Evolutionary conservation across 208 protist genomes (phyloP), one percentile per base, ranked within the genome.

Genomic region (Trypanosoma conorhini): DNA sequence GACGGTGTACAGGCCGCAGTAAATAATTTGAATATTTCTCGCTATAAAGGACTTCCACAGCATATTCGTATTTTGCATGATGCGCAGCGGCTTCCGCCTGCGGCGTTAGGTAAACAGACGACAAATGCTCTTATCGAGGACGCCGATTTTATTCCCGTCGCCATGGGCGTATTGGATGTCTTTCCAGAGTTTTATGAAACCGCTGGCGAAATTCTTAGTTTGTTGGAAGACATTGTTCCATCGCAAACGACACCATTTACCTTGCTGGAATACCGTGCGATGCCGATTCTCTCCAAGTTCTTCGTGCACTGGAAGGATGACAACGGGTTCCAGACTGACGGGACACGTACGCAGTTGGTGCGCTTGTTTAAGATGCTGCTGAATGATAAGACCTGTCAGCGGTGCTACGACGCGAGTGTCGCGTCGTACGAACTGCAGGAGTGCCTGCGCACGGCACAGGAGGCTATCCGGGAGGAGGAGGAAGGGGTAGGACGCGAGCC

Each of bases 161-260:
- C 87, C 0, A 81, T 96, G 74, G 91, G 91, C 46, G 59, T 96
- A 19, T 31, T 96, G 2, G 91, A 96, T 42, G 80, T 81, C 33
- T 96, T 94, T 67, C 91, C 91, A 0, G 88, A 96, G 80, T 96
- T 81, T 77, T 96, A 94, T 67, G 91, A 93, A 67, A 82, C 83
- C 22, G 76, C 79, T 0, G 69, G 81, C 15, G 88, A 92, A 33
- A 40, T 96, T 46, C 68, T 96, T 22, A 69, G 64, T 31, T 64
- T 93, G 4, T 22, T 93, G 33, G 67, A 62, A 28, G 76, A 85
- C 24, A 66, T 96, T 51, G 86, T 92, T 28, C 88, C 91, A 15
- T 79, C 62, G 22, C 57, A 85, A 58, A 80, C 91, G 17, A 62
- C 74, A 38, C 84, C 88, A 48, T 80, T 96, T 38, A 85, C 86